These are phyloP conservation scores for Cytospora piceae DNA, from an alignment of 2,329 filamentous ascomycete genomes.

Conservation along the genomic window DNA sequence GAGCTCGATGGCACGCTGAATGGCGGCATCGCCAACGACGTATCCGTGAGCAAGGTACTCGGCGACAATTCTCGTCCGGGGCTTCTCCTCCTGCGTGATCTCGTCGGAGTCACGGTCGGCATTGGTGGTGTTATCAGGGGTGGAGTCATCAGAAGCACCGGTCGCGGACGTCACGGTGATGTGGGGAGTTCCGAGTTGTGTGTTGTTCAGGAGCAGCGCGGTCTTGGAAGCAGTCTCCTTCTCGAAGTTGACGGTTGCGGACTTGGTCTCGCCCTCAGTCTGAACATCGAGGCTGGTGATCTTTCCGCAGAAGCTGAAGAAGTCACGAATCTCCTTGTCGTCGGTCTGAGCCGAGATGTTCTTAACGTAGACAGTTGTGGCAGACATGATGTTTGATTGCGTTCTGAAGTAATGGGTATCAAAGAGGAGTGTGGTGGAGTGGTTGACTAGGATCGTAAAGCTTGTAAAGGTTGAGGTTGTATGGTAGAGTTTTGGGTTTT, in stretches of 20 bases:
- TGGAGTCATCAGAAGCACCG: slow-evolving; percentile 65
- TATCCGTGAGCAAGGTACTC: slow-evolving; percentile 98
- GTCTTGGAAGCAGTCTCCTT: slow-evolving; percentile 97
- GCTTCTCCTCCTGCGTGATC: slow-evolving; percentile 95
- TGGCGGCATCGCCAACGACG: slow-evolving; percentile 72
- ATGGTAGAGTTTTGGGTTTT: background rate
- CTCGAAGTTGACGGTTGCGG: slow-evolving; percentile 93
- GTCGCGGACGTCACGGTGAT: slow-evolving; percentile 74
- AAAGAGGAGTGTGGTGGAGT: background rate
- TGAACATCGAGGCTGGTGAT: slow-evolving; percentile 82
- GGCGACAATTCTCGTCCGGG: slow-evolving; percentile 86
- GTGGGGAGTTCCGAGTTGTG: slow-evolving; percentile 84
- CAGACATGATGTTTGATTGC: slow-evolving; percentile 53
- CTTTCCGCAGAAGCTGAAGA: slow-evolving; percentile 98
- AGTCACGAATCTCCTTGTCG: slow-evolving; percentile 91
- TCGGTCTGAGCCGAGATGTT: slow-evolving; percentile 82
- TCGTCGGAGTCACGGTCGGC: slow-evolving; percentile 65
- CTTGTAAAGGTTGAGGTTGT: background rate
- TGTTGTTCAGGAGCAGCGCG: slow-evolving; percentile 94
- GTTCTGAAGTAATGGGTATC: slow-evolving; percentile 2
- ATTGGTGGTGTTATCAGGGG: slow-evolving; percentile 57
- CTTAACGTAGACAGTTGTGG: slow-evolving; percentile 79
- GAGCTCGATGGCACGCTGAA: slow-evolving; percentile 82
- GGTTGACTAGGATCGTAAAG: background rate
- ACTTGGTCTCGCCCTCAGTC: slow-evolving; percentile 69